A percentile compares a stretch with the other conserved stretches of the same genome.
Evolutionary conservation across 352 stramenopile genomes (phyloP).

Genomic region (Achlya hypogyna): DNA sequence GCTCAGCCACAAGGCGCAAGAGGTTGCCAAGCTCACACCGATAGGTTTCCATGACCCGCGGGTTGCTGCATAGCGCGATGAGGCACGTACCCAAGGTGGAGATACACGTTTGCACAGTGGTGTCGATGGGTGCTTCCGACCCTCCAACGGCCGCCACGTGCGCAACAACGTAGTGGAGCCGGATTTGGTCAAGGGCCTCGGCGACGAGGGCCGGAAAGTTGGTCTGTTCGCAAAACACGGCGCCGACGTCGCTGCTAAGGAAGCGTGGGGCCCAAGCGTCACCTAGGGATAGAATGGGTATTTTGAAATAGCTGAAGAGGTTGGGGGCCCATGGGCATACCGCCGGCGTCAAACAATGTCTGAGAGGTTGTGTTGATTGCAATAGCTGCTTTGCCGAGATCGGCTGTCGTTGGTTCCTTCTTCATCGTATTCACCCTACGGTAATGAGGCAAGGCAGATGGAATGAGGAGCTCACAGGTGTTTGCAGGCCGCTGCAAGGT

Average conservation of each 20-base stretch:
- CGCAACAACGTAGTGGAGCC: constrained; percentile 35
- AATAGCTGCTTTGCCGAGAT: neutral
- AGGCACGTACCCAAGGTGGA: constrained; percentile 56
- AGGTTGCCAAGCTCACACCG: constrained; percentile 63
- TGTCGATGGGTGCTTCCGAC: neutral
- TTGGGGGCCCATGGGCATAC: neutral
- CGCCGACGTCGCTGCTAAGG: constrained; percentile 35
- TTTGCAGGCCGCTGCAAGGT: constrained; percentile 4
- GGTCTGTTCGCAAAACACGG: constrained; percentile 52
- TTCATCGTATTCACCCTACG: neutral
- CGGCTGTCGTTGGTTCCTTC: neutral
- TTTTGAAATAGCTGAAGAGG: neutral
- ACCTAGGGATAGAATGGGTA: constrained; percentile 24
- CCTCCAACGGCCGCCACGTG: constrained; percentile 29
- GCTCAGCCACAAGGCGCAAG: constrained; percentile 45
- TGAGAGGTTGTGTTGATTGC: neutral
- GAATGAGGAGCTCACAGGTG: neutral
- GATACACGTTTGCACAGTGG: constrained; percentile 29
- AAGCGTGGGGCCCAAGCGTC: constrained; percentile 38
- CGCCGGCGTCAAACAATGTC: neutral
- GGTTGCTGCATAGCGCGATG: constrained; percentile 40
- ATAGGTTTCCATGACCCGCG: constrained; percentile 46
- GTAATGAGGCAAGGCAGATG: neutral
- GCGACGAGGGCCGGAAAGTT: constrained; percentile 57
- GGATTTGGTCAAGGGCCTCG: constrained; percentile 52